Evolutionary conservation across 148 eudicot species (phyloP).

Genomic region (Arbutus unedo): DNA sequence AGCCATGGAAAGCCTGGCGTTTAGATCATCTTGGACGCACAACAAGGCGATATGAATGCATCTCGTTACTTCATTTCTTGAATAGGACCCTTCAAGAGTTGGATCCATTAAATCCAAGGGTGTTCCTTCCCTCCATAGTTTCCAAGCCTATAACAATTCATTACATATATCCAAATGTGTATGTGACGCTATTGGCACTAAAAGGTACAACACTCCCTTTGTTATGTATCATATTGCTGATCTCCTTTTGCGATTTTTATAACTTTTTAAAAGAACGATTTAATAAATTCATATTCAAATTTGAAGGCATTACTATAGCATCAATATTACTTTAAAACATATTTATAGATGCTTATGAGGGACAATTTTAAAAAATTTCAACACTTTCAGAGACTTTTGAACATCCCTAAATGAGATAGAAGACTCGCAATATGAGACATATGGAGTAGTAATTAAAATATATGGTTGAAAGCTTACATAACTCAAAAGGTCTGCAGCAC

Average conservation of each 20-base stretch:
- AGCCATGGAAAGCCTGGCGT: too few species aligned
- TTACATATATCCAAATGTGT: too few species aligned
- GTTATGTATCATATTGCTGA: background rate
- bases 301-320: too few species aligned
- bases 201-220: background rate
- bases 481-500: slow-evolving; percentile 23
- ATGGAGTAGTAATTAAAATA: background rate
- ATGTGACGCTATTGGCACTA: background rate
- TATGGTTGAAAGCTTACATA: slow-evolving; percentile 25
- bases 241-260: background rate
- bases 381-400: background rate
- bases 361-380: background rate
- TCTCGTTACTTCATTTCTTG: too few species aligned
- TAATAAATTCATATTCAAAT: too few species aligned
- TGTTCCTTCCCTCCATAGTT: slow-evolving; percentile 20
- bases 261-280: background rate
- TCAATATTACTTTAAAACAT: background rate
- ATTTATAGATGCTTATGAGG: background rate
- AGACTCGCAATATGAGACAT: background rate
- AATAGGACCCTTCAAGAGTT: slow-evolving; percentile 14
- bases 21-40: too few species aligned
- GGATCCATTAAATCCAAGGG: slow-evolving; percentile 29
- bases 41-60: too few species aligned
- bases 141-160: slow-evolving; percentile 28
- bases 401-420: background rate